phyloP scores from a whole-genome alignment of 345 rosid species.

The Excoecaria cochinchinensis region DNA sequence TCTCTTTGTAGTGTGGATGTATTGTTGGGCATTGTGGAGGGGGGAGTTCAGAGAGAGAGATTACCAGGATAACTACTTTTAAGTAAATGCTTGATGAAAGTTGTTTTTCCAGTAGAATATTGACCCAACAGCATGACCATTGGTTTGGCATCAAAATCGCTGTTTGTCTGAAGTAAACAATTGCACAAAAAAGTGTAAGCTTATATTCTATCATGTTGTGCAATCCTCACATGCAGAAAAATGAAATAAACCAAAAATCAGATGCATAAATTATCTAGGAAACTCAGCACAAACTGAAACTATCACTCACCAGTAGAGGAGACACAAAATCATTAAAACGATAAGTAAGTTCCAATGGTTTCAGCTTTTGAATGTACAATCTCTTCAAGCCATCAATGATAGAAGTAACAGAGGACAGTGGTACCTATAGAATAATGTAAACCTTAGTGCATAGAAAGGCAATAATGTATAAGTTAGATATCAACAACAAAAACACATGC shows the following conservation, averaged over 20 bases:
- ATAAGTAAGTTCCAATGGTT: conserved; percentile 85
- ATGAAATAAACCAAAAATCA: conserved; percentile 18
- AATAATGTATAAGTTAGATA: neutral
- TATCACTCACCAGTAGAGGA: conserved; percentile 53
- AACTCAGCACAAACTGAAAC: neutral
- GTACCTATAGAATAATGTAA: conserved; percentile 39
- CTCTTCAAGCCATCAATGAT: conserved; percentile 88
- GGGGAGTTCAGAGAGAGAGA: neutral
- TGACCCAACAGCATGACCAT: conserved; percentile 99
- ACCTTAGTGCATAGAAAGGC: neutral
- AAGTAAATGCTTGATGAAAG: conserved; percentile 94
- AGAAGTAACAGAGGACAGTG: conserved; percentile 86
- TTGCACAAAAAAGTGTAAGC: conserved; percentile 15
- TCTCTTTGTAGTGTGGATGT: neutral
- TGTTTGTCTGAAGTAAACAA: conserved; percentile 55
- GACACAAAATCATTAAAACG: conserved; percentile 93
- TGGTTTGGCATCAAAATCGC: conserved; percentile 96
- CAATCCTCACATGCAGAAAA: neutral
- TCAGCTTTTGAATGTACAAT: conserved; percentile 82
- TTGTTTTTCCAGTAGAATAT: conserved; percentile 96
- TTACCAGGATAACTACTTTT: conserved; percentile 76
- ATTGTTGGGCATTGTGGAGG: neutral
- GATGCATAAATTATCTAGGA: neutral
- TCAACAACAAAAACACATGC: neutral
- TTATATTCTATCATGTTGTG: neutral